Base-by-base conservation (phyloP, 169 alveolate genomes). In the Eimeria maxima region DNA sequence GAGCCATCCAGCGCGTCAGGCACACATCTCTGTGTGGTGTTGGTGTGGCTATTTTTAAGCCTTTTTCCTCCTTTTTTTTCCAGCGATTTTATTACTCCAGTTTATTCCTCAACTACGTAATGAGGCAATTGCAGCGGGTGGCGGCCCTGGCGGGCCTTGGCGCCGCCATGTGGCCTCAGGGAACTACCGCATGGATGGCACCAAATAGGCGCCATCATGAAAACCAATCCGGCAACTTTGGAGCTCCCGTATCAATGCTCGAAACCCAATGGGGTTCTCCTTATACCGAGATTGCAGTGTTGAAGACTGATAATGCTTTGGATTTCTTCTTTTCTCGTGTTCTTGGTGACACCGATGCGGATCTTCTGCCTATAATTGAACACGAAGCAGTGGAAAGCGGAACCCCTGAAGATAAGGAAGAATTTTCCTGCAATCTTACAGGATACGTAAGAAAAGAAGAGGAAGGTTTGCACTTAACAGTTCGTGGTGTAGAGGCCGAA, bases 221-320 rank as follows among this genome's bases (percentile, higher is more conserved):
- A 27, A 24, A 2, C 53, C 18, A n/a, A 7, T 27, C 47, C 33
- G 74, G 33, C 14, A 0, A 53, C 3, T 47, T 83, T n/a, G 74
- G 33, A 16, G 73, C 74, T 13, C 76, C 71, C 5, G 18, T 20
- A 3, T 47, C 76, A 10, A 83, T 83, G 91, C 20, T 83, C 27
- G 91, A 83, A 29, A 55, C 91, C 13, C 71, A 83, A 53, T 83
- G 91, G 91, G 91, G 91, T 13, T 53, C 91, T 8, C 76, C 91
- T 0, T 83, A 83, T 29, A 53, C 47, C 1, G 38, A 83, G 7
- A 13, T 83, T 14, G 29, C 91, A 33, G 27, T 7, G 47, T 10
- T 47, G 67, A 47, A 11, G 10, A 13, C 18, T 24, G 33, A 83
- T 5, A 10, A 27, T 18, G 27, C 71, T 3, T 18, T 53, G 11